Evolutionary conservation across 495 filamentous ascomycete species (phyloP), one percentile per base, ranked within the genome.

Genomic region (Xylaria cubensis): DNA sequence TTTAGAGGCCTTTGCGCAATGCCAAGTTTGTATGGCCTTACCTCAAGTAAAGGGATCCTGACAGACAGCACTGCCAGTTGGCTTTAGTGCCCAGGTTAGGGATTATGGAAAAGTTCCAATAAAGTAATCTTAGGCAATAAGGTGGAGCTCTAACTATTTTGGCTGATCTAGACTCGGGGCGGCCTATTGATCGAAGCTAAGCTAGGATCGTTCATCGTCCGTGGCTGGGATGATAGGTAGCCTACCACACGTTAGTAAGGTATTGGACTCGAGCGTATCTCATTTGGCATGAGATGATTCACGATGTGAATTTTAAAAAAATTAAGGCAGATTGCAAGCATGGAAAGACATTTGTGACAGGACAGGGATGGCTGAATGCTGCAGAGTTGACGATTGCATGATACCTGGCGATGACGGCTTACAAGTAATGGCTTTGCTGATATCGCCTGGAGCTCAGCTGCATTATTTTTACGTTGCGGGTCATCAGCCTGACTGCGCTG

Each of bases 401-500:
- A 36, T 59, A 39, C 6, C 6, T 39, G 19, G 19, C 5, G 29
- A 34, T 42, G 42, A 29, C 41, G 6, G 4, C 9, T 2, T 21
- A 39, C 26, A 29, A 29, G 26, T 29, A 29, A 29, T 64, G 61
- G n/a, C 61, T 48, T 32, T 29, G 61, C 21, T 3, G 61, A 26
- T 44, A 26, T 1, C 42, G 41, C 15, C 42, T 50, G 42, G 41
- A 26, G 26, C 24, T 66, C 64, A 66, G 64, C 64, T 66, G 64
- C 4, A 53, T 66, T 66, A 66, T 66, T 66, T 66, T 66, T 66
- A 66, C 17, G 44, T 36, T n/a, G 15, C 26, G 32, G 46, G 29
- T 24, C 26, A 29, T 53, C 46, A 51, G 64, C 63, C 44, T 51
- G 26, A 32, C 32, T n/a, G 24, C 4, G 46, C 64, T 66, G 24